Evolutionary conservation across 108 stramenopile species (phyloP).

Genomic region (Skeletonema potamos): DNA sequence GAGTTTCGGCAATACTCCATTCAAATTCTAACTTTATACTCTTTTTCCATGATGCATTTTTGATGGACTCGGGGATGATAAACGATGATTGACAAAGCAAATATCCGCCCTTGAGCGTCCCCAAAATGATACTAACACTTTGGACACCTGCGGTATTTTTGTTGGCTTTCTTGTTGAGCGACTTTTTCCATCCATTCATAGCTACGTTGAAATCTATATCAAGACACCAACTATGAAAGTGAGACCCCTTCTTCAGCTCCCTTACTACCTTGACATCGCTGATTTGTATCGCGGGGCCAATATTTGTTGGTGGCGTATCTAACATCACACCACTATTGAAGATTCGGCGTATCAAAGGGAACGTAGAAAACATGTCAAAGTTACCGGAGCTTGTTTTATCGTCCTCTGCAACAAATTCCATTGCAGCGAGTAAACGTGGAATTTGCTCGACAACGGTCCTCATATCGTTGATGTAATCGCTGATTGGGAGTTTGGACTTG

Average conservation of each 20-base stretch:
- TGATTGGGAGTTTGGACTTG: conserved; percentile 88
- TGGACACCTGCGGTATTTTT: conserved; percentile 1
- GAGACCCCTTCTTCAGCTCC: conserved; percentile 9
- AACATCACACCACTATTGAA: conserved; percentile 22
- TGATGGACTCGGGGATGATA: conserved; percentile 2
- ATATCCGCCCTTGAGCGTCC: conserved; percentile 25
- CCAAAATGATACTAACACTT: conserved; percentile 13
- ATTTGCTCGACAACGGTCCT: conserved; percentile 94
- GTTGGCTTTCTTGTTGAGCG: not conserved
- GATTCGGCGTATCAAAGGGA: conserved; percentile 33
- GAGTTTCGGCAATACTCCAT: conserved; percentile 23
- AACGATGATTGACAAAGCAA: conserved; percentile 26
- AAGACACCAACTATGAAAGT: conserved; percentile 3
- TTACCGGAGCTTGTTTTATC: conserved; percentile 50
- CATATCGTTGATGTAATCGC: conserved; percentile 97
- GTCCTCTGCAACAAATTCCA: conserved; percentile 89
- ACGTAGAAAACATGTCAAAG: conserved; percentile 54
- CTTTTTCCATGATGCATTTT: conserved; percentile 12
- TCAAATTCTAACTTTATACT: conserved; percentile 21
- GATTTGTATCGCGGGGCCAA: conserved; percentile 5
- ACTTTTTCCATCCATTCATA: not conserved
- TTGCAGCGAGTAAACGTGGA: conserved; percentile 93
- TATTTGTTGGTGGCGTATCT: not conserved
- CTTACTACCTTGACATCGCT: conserved; percentile 8
- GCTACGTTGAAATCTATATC: conserved; percentile 13